Percentiles rank a stretch among this genome's conserved stretches.
Conservation (phyloP, 345 rosid genomes). For the Ailanthus altissimus region DNA sequence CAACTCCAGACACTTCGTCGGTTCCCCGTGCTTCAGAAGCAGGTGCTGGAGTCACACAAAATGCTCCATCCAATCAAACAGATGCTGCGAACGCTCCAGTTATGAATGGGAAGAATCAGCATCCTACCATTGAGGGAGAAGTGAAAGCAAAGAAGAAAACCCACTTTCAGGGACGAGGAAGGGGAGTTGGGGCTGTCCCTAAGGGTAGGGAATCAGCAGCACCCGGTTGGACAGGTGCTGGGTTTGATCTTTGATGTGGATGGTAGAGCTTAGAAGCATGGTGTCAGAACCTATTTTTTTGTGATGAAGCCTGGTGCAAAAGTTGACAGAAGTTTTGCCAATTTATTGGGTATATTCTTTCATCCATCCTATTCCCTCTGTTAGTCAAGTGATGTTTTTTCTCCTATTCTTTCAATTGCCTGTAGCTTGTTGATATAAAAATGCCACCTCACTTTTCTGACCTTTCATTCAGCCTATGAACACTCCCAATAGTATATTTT, state of each 20-base stretch:
- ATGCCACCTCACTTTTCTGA: slow-evolving; percentile 19
- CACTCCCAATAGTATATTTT: slow-evolving; percentile 3
- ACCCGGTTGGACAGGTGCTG: slow-evolving; percentile 78
- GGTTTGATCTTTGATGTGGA: slow-evolving; percentile 82
- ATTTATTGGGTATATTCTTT: slow-evolving; percentile 23
- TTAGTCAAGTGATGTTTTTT: slow-evolving; percentile 8
- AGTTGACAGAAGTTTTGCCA: neutral
- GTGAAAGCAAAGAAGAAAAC: slow-evolving; percentile 57
- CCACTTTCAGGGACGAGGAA: slow-evolving; percentile 66
- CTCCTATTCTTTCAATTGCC: slow-evolving; percentile 22
- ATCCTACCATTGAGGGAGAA: slow-evolving; percentile 49
- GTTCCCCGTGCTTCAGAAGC: slow-evolving; percentile 33
- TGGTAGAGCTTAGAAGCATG: slow-evolving; percentile 48
- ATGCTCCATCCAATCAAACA: slow-evolving; percentile 36
- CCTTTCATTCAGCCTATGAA: neutral
- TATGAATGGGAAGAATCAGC: slow-evolving; percentile 43
- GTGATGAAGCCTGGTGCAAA: slow-evolving; percentile 19
- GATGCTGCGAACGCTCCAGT: slow-evolving; percentile 27
- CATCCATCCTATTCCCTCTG: neutral
- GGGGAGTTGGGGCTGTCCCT: slow-evolving; percentile 53
- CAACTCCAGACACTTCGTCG: slow-evolving; percentile 35
- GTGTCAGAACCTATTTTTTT: slow-evolving; percentile 14
- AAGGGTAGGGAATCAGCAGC: slow-evolving; percentile 58
- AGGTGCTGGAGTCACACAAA: slow-evolving; percentile 27
- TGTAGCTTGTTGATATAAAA: slow-evolving; percentile 18